Conservation (phyloP, 306 rosid genomes). For the Parietaria judaica region DNA sequence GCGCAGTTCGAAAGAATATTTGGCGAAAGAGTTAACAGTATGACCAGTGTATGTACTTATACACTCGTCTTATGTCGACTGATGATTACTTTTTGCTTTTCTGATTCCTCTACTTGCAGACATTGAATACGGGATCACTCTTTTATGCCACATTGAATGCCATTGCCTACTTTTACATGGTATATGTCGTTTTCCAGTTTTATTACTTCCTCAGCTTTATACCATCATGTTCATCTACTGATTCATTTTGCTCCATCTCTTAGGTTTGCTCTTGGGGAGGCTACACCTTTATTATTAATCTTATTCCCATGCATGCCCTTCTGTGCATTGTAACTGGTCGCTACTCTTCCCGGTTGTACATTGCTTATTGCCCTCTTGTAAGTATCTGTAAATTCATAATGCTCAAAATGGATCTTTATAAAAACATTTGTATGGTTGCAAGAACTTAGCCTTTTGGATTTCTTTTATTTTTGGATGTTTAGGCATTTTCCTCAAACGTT, state of each 20-base stretch:
- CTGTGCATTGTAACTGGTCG: slow-evolving; percentile 95
- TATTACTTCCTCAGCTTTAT: slow-evolving; percentile 16
- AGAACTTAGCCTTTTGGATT: no score
- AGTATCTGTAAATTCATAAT: slow-evolving; percentile 28
- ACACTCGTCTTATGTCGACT: slow-evolving; percentile 10
- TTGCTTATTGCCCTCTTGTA: slow-evolving; percentile 97
- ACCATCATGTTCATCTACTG: slow-evolving; percentile 9
- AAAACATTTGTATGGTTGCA: no score
- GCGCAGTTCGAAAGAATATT: background rate
- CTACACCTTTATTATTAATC: slow-evolving; percentile 95
- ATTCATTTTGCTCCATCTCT: slow-evolving; percentile 19
- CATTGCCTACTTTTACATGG: slow-evolving; percentile 97
- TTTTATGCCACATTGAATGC: slow-evolving; percentile 93
- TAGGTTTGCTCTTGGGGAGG: slow-evolving; percentile 99
- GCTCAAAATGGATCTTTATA: no score
- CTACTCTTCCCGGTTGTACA: slow-evolving; percentile 85
- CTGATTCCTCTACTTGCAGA: slow-evolving; percentile 49
- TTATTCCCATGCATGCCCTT: slow-evolving; percentile 97
- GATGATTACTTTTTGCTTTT: slow-evolving; percentile 16
- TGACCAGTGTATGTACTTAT: background rate
- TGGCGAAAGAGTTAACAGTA: background rate
- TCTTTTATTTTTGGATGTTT: background rate
- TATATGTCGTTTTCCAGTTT: slow-evolving; percentile 25
- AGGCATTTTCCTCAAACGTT: background rate
- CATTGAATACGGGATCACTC: slow-evolving; percentile 96